Base-by-base conservation (phyloP, 108 stramenopile species). In the Nitzschia sp. region DNA sequence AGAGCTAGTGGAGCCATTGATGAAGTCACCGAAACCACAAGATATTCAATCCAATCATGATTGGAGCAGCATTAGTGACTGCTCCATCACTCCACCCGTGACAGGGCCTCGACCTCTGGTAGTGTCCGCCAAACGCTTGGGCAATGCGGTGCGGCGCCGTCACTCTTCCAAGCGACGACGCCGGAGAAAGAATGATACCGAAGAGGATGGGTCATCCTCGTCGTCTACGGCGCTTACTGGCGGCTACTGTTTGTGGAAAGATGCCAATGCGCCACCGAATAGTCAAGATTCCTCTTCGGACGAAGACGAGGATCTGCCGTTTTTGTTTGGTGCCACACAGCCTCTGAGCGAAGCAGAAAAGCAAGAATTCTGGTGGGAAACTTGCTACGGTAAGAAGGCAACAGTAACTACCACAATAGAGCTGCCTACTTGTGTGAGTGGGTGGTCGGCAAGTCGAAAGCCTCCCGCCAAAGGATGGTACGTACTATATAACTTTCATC, bases 391-490 rank as follows among this genome's bases (percentile, higher is more conserved):
- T 15, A 70, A 68, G 34, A 34, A 46, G 28, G 6, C 33, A 5
- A 17, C 60, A 3, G n/a, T 21, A 3, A 31, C 34, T 11, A 8
- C 28, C 3, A 64, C 27, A 3, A 35, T 35, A 3, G 25, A 5
- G 4, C 46, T 26, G 19, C 34, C 56, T 57, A 29, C 27, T 13
- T n/a, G n/a, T n/a, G n/a, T n/a, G n/a, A 4, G 27, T 5, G 27
- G 61, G 15, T 72, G 59, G 36, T 72, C 71, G 11, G 71, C 71
- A 2, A 72, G 64, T 21, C 64, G 72, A n/a, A 54, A 3, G 13
- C 64, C 64, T 17, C 72, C 72, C 3, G 1, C 57, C 38, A 74
- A 74, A 27, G 72, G 72, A 65, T 74, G 72, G 72, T 74, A 66
- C 55, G 34, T 17, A 51, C 11, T 51, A 19, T 51, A 19, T 23